These are phyloP conservation scores for Psilocybe cubensis DNA, from an alignment of 768 basidiomycete species.

Conservation along the genomic window DNA sequence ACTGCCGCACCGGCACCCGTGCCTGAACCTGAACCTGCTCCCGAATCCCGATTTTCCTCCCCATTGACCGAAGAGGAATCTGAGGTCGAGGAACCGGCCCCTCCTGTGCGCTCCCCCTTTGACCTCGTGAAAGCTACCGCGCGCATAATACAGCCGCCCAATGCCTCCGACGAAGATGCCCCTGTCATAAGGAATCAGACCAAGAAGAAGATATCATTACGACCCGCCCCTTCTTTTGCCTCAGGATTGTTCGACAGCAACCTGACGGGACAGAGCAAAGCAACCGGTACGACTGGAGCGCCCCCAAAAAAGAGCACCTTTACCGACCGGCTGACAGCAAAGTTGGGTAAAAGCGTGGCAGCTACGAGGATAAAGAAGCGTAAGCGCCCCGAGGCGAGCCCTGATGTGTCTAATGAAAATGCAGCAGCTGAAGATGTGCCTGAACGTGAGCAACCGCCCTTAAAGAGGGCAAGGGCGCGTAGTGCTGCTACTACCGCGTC, in stretches of 20 bases:
- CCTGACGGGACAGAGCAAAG: too few species aligned
- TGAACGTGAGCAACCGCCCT: constrained; percentile 24
- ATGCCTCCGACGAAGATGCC: constrained; percentile 22
- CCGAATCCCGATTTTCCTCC: background rate
- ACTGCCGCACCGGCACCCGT: too few species aligned
- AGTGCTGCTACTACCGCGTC: background rate
- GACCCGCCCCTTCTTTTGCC: too few species aligned
- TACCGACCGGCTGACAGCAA: constrained; percentile 14
- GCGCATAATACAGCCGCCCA: background rate
- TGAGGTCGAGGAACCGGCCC: background rate
- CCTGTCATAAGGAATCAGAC: constrained; percentile 9
- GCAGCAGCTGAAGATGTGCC: constrained; percentile 20
- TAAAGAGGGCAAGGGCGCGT: constrained; percentile 29
- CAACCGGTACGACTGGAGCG: too few species aligned
- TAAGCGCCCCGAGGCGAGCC: constrained; percentile 20
- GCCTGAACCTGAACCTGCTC: background rate
- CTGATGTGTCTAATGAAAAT: background rate
- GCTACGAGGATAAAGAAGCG: constrained; percentile 36
- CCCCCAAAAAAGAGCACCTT: too few species aligned
- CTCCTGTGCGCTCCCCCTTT: background rate
- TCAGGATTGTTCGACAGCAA: too few species aligned
- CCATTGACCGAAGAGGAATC: background rate
- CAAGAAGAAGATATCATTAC: background rate
- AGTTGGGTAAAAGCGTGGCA: constrained; percentile 29
- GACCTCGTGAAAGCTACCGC: constrained; percentile 11